phyloP scores from a whole-genome alignment of 2,329 filamentous ascomycete species.

The Epichloe hybrida region DNA sequence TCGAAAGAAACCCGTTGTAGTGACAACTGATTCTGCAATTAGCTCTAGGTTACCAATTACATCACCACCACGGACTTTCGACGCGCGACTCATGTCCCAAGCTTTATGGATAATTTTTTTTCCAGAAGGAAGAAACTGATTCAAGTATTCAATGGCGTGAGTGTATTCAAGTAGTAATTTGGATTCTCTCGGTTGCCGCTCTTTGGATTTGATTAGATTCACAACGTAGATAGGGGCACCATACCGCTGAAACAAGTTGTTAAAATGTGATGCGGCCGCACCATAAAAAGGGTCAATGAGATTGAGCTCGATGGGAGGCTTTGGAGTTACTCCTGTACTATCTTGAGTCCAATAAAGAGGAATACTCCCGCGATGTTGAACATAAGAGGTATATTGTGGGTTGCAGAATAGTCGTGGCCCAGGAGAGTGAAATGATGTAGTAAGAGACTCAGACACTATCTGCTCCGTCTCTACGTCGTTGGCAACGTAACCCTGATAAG shows the following conservation, averaged over 20 bases:
- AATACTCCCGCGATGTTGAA: slow-evolving; percentile 93
- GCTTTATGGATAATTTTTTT: slow-evolving; percentile 84
- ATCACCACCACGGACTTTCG: slow-evolving; percentile 82
- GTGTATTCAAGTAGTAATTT: slow-evolving; percentile 83
- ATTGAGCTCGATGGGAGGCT: slow-evolving; percentile 90
- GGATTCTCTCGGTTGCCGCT: slow-evolving; percentile 79
- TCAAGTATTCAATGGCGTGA: slow-evolving; percentile 77
- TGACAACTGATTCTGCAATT: slow-evolving; percentile 78
- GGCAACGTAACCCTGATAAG: slow-evolving; percentile 66
- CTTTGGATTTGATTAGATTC: slow-evolving; percentile 80
- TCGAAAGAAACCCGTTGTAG: slow-evolving; percentile 83
- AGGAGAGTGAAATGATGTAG: slow-evolving; percentile 89
- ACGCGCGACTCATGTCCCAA: slow-evolving; percentile 95
- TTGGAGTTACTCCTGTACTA: slow-evolving; percentile 85
- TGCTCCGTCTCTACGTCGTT: slow-evolving; percentile 99
- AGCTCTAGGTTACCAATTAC: slow-evolving; percentile 84
- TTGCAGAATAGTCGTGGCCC: slow-evolving; percentile 76
- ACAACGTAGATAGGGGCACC: slow-evolving; percentile 84
- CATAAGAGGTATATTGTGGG: slow-evolving; percentile 87
- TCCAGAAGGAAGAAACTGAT: slow-evolving; percentile 77
- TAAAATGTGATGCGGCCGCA: slow-evolving; percentile 85
- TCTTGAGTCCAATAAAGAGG: slow-evolving; percentile 97
- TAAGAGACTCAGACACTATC: slow-evolving; percentile 87
- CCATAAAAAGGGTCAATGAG: slow-evolving; percentile 94
- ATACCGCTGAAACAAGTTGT: slow-evolving; percentile 86